Conservation (phyloP, 192 early-diverging fungal species). For the Podila clonocystis region DNA sequence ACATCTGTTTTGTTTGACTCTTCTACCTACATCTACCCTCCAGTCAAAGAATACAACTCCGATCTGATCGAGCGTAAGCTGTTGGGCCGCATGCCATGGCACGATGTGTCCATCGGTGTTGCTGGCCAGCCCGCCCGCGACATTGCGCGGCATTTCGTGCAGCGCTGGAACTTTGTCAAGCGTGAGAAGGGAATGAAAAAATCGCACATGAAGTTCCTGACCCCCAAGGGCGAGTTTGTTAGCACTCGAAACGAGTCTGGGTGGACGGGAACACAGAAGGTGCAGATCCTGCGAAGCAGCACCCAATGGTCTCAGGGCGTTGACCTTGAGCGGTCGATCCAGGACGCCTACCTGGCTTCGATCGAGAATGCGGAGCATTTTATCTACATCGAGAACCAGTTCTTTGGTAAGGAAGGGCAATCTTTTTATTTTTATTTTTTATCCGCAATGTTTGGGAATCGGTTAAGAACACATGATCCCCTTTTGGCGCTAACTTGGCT, state of each 20-base stretch:
- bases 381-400: conserved; percentile 94
- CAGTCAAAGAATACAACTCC: conserved; percentile 19
- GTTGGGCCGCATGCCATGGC: conserved; percentile 87
- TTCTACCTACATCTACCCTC: background rate
- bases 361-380: conserved; percentile 81
- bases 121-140: conserved; percentile 83
- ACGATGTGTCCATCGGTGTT: conserved; percentile 84
- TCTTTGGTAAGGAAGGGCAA: conserved; percentile 74
- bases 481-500: background rate
- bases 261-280: conserved; percentile 67
- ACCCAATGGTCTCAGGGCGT: conserved; percentile 74
- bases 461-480: background rate
- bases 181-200: conserved; percentile 70
- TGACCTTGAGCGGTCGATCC: conserved; percentile 77
- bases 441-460: background rate
- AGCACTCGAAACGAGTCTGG: conserved; percentile 63
- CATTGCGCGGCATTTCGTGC: conserved; percentile 84
- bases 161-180: conserved; percentile 92
- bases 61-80: conserved; percentile 57
- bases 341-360: conserved; percentile 78
- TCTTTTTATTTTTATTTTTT: no score
- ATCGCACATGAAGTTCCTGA: conserved; percentile 68
- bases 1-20: background rate
- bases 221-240: conserved; percentile 73
- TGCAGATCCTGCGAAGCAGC: conserved; percentile 75